phyloP scores from a whole-genome alignment of 192 early-diverging fungal genomes.

The Podochytrium sp. region DNA sequence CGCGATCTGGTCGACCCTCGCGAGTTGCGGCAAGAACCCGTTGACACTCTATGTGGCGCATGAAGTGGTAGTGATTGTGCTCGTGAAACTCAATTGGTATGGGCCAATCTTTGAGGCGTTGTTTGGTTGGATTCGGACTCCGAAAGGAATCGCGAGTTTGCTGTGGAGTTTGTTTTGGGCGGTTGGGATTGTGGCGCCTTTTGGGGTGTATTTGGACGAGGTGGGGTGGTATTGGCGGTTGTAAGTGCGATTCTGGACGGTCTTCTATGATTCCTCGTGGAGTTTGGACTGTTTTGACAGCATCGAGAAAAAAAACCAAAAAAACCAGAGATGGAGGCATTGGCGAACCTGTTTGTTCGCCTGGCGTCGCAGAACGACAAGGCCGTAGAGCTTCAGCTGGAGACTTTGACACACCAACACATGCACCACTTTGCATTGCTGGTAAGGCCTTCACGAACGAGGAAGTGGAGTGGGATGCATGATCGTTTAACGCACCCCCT shows the following conservation, averaged over 20 bases:
- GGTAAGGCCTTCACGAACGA: background rate
- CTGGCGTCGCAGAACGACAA: constrained; percentile 6
- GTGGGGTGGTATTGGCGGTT: constrained; percentile 19
- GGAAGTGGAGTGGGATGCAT: too few species aligned
- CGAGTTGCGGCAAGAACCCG: constrained; percentile 49
- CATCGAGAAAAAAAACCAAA: too few species aligned
- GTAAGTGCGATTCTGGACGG: too few species aligned
- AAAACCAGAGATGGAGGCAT: too few species aligned
- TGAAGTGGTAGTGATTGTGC: constrained; percentile 27
- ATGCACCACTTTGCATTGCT: constrained; percentile 9
- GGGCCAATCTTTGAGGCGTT: background rate
- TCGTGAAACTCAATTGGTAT: background rate
- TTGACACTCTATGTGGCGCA: constrained; percentile 48
- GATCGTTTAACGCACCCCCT: too few species aligned
- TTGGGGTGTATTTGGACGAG: constrained; percentile 24
- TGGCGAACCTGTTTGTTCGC: background rate
- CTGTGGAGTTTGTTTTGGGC: constrained; percentile 32
- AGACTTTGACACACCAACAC: background rate
- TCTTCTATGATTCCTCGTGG: too few species aligned
- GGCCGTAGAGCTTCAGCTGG: constrained; percentile 2
- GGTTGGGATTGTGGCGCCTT: background rate
- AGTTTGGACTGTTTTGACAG: too few species aligned
- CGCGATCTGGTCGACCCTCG: background rate
- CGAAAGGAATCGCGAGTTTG: constrained; percentile 20
- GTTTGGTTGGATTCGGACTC: constrained; percentile 8